Evolutionary conservation across 202 grass and related monocot species (phyloP).

Genomic region (Eragrostis tef): DNA sequence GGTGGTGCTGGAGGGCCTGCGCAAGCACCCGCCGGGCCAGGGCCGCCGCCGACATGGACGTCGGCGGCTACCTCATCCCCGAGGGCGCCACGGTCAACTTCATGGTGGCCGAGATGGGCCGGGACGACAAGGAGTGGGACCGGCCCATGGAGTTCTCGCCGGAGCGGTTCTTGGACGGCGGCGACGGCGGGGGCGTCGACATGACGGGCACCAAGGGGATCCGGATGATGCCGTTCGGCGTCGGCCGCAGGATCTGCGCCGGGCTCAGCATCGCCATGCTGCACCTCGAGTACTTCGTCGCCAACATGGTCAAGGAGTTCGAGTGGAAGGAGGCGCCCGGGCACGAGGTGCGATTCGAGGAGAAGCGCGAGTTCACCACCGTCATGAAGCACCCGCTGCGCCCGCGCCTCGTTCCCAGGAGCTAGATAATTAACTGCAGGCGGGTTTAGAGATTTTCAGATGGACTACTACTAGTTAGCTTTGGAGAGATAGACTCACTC

Average conservation of each 20-base stretch:
- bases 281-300: constrained; percentile 70
- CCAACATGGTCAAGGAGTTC: constrained; percentile 66
- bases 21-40: constrained; percentile 42
- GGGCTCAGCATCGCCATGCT: constrained; percentile 13
- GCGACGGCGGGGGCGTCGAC: constrained; percentile 31
- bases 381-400: constrained; percentile 63
- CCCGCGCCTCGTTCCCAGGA: constrained; percentile 51
- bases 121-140: constrained; percentile 26
- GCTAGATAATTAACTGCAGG: background rate
- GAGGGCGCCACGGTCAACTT: constrained; percentile 32
- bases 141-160: constrained; percentile 43
- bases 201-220: constrained; percentile 40
- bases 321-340: constrained; percentile 54
- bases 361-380: constrained; percentile 64
- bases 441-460: background rate
- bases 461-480: background rate
- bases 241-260: constrained; percentile 23
- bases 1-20: constrained; percentile 51
- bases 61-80: constrained; percentile 10
- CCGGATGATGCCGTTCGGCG: constrained; percentile 49
- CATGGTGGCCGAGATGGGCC: constrained; percentile 51
- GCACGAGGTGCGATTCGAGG: constrained; percentile 57
- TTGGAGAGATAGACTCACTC: too few relatives aligned
- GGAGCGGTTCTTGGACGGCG: constrained; percentile 44
- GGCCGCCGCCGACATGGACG: constrained; percentile 8